These are phyloP conservation scores for Magnaporthiopsis rhizophila DNA, from an alignment of 2,329 filamentous ascomycete species.

Conservation along the genomic window DNA sequence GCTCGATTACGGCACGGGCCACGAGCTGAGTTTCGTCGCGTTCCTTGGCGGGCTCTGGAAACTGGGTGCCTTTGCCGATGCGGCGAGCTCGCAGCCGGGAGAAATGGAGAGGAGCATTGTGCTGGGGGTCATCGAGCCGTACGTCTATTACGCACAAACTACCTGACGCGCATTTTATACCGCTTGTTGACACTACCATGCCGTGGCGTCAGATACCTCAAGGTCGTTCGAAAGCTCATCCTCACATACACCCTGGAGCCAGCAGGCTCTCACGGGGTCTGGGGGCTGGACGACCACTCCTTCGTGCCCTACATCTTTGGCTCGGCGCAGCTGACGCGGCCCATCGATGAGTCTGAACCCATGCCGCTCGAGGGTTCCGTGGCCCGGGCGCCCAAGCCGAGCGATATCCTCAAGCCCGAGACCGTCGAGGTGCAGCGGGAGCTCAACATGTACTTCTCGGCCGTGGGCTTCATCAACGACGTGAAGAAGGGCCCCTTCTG, in stretches of 20 bases:
- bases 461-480: constrained; percentile 93
- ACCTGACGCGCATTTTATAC: background rate
- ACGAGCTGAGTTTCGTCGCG: constrained; percentile 89
- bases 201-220: constrained; percentile 54
- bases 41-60: constrained; percentile 92
- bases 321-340: constrained; percentile 77
- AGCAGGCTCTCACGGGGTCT: constrained; percentile 92
- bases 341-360: constrained; percentile 54
- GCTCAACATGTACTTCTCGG: constrained; percentile 85
- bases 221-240: constrained; percentile 74
- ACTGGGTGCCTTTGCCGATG: constrained; percentile 66
- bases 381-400: constrained; percentile 61
- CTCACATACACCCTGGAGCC: constrained; percentile 89
- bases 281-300: constrained; percentile 96
- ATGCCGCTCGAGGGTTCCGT: constrained; percentile 77
- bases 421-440: constrained; percentile 58
- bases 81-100: constrained; percentile 28
- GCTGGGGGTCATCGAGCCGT: constrained; percentile 75
- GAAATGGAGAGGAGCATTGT: constrained; percentile 72
- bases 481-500: constrained; percentile 96
- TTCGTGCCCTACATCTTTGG: constrained; percentile 94
- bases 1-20: constrained; percentile 91
- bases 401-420: constrained; percentile 56
- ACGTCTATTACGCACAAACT: constrained; percentile 29
- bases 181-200: background rate